Conservation (phyloP, 345 rosid genomes). For the Laguncularia racemosa region DNA sequence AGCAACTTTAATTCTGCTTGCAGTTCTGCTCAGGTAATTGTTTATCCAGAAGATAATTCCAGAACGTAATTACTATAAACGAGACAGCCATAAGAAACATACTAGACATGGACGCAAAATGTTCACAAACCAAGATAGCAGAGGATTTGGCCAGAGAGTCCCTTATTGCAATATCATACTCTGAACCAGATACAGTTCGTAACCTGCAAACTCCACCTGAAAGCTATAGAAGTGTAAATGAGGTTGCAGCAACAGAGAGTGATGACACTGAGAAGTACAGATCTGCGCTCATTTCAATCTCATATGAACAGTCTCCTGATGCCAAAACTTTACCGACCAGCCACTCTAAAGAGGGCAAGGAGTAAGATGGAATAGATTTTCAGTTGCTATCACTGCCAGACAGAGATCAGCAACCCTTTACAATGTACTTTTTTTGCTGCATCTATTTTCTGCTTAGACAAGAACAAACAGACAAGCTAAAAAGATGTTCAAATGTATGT, state of each 20-base stretch:
- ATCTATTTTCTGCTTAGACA: no score
- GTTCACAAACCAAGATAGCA: slow-evolving; percentile 6
- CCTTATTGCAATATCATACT: slow-evolving; percentile 12
- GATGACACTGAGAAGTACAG: slow-evolving; percentile 10
- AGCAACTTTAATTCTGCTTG: no score
- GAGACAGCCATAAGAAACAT: not conserved
- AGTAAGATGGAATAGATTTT: no score
- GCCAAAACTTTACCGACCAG: slow-evolving; percentile 4
- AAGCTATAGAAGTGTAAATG: not conserved
- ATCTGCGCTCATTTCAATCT: slow-evolving; percentile 15
- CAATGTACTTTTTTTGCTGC: no score
- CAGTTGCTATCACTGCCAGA: no score
- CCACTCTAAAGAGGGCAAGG: not conserved
- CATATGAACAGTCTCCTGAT: not conserved
- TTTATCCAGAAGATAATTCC: no score
- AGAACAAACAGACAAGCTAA: no score
- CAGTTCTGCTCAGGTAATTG: no score
- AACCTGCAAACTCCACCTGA: not conserved
- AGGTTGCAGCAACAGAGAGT: not conserved
- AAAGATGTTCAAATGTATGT: no score
- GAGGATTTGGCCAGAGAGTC: slow-evolving; percentile 10
- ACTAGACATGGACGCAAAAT: slow-evolving; percentile 6
- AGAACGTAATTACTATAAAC: no score
- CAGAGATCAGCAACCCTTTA: no score
- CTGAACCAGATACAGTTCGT: not conserved